Evolutionary conservation across 108 stramenopile genomes (phyloP), one percentile per base, ranked within the genome.

Genomic region (Pseudonitzschia delicatissima): DNA sequence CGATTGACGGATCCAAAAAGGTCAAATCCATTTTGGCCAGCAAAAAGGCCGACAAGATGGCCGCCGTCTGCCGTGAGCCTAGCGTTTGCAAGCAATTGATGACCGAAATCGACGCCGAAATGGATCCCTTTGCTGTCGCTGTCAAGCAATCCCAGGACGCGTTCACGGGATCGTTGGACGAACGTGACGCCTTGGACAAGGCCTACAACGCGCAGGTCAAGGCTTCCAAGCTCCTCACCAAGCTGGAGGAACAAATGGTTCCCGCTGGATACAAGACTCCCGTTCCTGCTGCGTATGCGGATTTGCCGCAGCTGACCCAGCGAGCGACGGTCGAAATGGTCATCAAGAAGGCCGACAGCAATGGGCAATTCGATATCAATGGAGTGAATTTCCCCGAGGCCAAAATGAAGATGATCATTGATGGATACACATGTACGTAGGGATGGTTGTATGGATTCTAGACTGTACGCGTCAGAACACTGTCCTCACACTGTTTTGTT

Each of bases 281-380:
- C 53, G 94, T 97, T 2, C 96, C 96, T 5, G 65, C 62, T 1
- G 93, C 93, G 27, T 97, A 93, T 68, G 44, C 62, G 62, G 85
- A 89, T 65, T 69, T 98, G 71, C 95, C 96, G 15, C 93, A 91
- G 64, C 72, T 98, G 64, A 67, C 86, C 50, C 77, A 76, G 25
- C 79, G 96, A 11, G 96, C 97, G 11, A 94, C 88, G 39, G 97
- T 98, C 17, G 92, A 96, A 72, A 89, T 97, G 83, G 52, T 82
- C 8, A 58, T 98, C 55, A 88, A 91, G 72, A 97, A 96, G 69
- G 77, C 80, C 13, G 50, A 68, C 28, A 67, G 72, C 39, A 85
- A 85, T 20, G 91, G 69, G 29, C 76, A 77, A 39, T 98, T 97
- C 66, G 81, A 96, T 61, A 80, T 97, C 18, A 86, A 92, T 34